These are phyloP conservation scores for Fusarium proliferatum DNA, from an alignment of 2,329 filamentous ascomycete genomes.

Conservation along the genomic window DNA sequence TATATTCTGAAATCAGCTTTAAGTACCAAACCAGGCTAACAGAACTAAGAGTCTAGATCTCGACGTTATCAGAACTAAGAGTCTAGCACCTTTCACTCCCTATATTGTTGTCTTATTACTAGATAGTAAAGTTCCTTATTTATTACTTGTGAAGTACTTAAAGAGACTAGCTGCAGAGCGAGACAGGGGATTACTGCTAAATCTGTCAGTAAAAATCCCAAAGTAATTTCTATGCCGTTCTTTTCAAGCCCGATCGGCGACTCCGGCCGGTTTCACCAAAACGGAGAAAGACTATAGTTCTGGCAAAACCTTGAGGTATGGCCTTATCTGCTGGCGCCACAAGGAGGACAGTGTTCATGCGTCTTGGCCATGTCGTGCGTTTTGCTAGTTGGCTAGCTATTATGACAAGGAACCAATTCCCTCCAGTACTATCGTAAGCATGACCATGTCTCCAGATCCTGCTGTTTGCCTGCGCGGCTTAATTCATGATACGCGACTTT, in stretches of 20 bases:
- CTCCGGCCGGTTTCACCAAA: neutral
- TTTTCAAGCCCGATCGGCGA: neutral
- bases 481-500: neutral
- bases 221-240: neutral
- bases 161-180: neutral
- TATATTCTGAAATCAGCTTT: rapidly evolving
- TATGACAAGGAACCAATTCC: too few species aligned
- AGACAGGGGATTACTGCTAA: neutral
- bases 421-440: rapidly evolving
- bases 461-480: neutral
- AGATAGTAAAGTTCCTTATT: neutral
- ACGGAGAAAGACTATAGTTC: neutral
- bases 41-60: neutral
- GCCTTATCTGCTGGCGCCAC: neutral
- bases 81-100: neutral
- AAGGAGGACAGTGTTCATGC: rapidly evolving
- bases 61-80: rapidly evolving
- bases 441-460: rapidly evolving
- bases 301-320: neutral
- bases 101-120: neutral
- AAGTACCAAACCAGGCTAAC: too few species aligned
- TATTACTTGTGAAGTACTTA: neutral
- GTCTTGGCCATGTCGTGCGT: neutral
- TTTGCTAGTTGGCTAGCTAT: neutral
- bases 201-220: neutral